A percentile compares a stretch with the other conserved stretches of the same genome.
These are phyloP conservation scores for Nicotiana knightiana DNA, from an alignment of 257 asterid species.

Conservation along the genomic window DNA sequence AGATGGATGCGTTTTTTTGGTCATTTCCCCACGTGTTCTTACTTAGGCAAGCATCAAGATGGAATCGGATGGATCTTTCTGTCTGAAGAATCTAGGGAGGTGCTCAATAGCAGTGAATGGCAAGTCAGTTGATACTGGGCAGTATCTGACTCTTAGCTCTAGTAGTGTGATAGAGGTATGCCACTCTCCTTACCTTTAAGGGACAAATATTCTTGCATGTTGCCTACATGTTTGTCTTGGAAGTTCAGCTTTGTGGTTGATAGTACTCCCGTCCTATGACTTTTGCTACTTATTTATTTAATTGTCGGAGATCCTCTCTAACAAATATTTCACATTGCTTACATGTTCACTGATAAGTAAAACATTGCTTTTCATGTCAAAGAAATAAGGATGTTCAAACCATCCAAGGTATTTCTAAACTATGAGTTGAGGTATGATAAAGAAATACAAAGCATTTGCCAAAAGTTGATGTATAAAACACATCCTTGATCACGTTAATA, in stretches of 20 bases:
- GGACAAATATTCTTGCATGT: not conserved
- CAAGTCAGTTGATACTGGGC: slow-evolving; percentile 53
- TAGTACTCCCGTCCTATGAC: not conserved
- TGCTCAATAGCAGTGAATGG: slow-evolving; percentile 78
- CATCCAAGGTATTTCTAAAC: not conserved
- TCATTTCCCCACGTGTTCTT: slow-evolving; percentile 6
- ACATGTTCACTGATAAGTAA: not conserved
- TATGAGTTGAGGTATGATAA: not conserved
- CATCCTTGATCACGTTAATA: not conserved
- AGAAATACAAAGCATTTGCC: not conserved
- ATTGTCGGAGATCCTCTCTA: not conserved
- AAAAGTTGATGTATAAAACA: not conserved
- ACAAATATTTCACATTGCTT: not conserved
- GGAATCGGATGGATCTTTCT: slow-evolving; percentile 84
- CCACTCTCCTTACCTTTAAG: slow-evolving; percentile 6
- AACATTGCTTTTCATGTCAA: not conserved
- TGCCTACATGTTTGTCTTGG: not conserved
- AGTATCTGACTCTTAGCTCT: slow-evolving; percentile 53
- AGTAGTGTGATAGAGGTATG: slow-evolving; percentile 89
- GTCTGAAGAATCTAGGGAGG: slow-evolving; percentile 77
- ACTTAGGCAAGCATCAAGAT: slow-evolving; percentile 78
- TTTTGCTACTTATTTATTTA: not conserved
- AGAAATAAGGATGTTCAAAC: not conserved
- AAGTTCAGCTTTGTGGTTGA: not conserved
- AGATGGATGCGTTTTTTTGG: not conserved